Base-by-base conservation (phyloP, 2,329 filamentous ascomycete genomes). In the Fusarium nelsonii region DNA sequence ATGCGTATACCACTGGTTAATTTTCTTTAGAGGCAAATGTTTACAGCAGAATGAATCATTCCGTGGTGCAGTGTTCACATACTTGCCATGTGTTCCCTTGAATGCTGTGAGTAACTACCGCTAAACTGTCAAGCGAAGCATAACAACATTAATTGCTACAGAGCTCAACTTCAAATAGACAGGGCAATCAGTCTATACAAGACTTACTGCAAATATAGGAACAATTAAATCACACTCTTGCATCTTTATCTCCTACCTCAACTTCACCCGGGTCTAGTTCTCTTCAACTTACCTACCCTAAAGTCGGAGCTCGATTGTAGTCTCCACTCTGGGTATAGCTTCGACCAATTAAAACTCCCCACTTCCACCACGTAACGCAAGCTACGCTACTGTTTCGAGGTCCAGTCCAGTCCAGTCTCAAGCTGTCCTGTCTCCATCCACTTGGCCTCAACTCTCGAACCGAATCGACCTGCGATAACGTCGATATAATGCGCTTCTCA, bases 401-500 rank as follows among this genome's bases (percentile, higher is more conserved):
- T 37, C 46, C 60, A 62, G 48, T 37, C 46, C 60, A 64, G 48
- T 37, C 46, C 60, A 62, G 71, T 76, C 66, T 71, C 67, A 74
- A 78, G 75, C 76, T 53, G 61, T 65, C 48, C 52, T 48, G 60
- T 63, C 59, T 23, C 32, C 63, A 49, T 65, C 39, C 68, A 78
- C 69, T 75, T 75, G 62, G 68, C 69, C 62, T 67, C 66, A 65
- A 50, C 69, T 64, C 36, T 37, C 60, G 45, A 67, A 68, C 56
- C 44, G 40, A 67, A 68, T 59, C 53, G 61, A 62, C 60, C 58
- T 66, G 69, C 65, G 58, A 72, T 60, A 52, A 54, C 68, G 44
- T 54, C 56, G 50, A 63, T 71, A 77, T 61, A 58, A 82, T 82
- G 80, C 79, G 79, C 65, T 75, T 81, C 73, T 76, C 74, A 41